Evolutionary conservation across 495 filamentous ascomycete species (phyloP), one percentile per base, ranked within the genome.

Genomic region (Penicillium silybi): DNA sequence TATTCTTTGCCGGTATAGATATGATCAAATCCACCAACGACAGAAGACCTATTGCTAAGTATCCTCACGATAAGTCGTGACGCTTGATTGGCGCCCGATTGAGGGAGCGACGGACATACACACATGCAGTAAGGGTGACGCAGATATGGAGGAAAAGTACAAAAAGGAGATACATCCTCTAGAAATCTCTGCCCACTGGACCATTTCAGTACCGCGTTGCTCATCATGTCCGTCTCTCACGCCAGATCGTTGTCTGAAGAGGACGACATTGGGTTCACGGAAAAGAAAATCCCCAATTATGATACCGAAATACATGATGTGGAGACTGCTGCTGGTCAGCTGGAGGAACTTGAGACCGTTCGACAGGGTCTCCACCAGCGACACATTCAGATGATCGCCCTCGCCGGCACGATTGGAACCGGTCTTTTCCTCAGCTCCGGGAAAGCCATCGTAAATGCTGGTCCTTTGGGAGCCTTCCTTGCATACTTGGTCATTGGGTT

Each of bases 381-480:
- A n/a, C n/a, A n/a, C n/a, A n/a, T n/a, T n/a, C n/a, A n/a, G n/a
- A n/a, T n/a, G n/a, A n/a, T 77, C 16, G 70, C 70, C 34, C 62
- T 77, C 19, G 73, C 72, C 5, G 73, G 73, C 19, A 70, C 72
- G 1, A 65, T 76, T 32, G 71, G 71, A 20, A 62, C 62, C 2
- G 61, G 64, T 18, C 59, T 67, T n/a, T 67, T 67, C 41, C 54
- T 70, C 19, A 52, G 60, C 48, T 85, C 82, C 44, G 82, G 83
- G 35, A 61, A 73, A 23, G 78, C 82, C 15, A 76, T 86, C 35
- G 76, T 80, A 19, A 66, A 68, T 44, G 80, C 78, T 44, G 85
- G 85, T 1, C 88, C 88, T 34, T 80, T 72, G 3, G 77, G 84
- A 1, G 58, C 61, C 0, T 62, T 70, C 38, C 46, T 70, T 0